Conservation (phyloP, 805 yeast species). For the Debaryomyces hansenii region DNA sequence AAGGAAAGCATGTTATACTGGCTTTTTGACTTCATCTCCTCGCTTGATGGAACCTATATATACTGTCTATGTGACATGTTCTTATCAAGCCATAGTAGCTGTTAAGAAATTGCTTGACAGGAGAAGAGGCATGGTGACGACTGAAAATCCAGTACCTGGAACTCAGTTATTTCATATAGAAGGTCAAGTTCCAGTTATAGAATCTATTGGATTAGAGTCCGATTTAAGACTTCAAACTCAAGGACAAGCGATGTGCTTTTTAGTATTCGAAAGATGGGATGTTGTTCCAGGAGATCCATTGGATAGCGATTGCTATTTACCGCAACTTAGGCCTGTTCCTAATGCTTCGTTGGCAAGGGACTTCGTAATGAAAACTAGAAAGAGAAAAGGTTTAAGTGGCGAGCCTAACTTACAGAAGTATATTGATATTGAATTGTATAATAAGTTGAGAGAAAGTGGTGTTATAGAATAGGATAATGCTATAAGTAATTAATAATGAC, state of each 20-base stretch:
- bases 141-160: slow-evolving; percentile 61
- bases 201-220: slow-evolving; percentile 84
- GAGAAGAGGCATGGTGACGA: slow-evolving; percentile 63
- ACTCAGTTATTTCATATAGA: slow-evolving; percentile 62
- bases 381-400: slow-evolving; percentile 79
- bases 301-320: slow-evolving; percentile 62
- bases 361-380: slow-evolving; percentile 83
- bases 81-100: slow-evolving; percentile 46
- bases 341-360: slow-evolving; percentile 75
- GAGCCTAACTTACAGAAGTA: slow-evolving; percentile 69
- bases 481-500: background rate
- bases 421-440: slow-evolving; percentile 60
- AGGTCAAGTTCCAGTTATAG: slow-evolving; percentile 83
- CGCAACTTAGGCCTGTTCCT: slow-evolving; percentile 76
- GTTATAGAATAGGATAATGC: slow-evolving; percentile 4
- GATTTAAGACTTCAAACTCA: slow-evolving; percentile 76
- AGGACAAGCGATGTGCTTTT: slow-evolving; percentile 73
- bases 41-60: slow-evolving; percentile 80
- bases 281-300: slow-evolving; percentile 90
- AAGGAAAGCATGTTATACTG: slow-evolving; percentile 81
- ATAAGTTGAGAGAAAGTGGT: slow-evolving; percentile 53
- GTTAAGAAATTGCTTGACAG: slow-evolving; percentile 50
- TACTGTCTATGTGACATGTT: slow-evolving; percentile 57
- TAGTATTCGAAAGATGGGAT: slow-evolving; percentile 71
- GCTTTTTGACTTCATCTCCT: slow-evolving; percentile 76